Evolutionary conservation across 2,329 filamentous ascomycete genomes (phyloP).

Genomic region (Fusarium concolor): DNA sequence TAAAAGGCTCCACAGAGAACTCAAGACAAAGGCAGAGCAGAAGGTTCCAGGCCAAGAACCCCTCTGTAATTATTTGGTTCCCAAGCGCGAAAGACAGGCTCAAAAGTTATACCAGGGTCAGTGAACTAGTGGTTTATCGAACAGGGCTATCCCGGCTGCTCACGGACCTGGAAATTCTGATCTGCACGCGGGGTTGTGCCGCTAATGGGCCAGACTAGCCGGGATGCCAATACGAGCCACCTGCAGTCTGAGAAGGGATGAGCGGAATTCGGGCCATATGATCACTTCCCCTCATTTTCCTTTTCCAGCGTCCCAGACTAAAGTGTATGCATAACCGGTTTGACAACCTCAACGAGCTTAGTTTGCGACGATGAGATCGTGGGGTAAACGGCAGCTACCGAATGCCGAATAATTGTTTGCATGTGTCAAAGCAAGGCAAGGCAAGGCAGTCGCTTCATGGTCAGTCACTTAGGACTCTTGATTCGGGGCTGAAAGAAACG

Average conservation of each 20-base stretch:
- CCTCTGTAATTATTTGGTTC: background rate
- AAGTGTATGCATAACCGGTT: conserved; percentile 12
- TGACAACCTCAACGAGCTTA: conserved; percentile 11
- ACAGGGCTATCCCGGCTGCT: conserved; percentile 3
- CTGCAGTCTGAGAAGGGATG: conserved; percentile 13
- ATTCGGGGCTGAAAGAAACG: background rate
- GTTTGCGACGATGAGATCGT: conserved; percentile 14
- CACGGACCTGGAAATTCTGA: conserved; percentile 8
- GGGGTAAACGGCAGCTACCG: background rate
- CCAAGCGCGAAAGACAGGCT: conserved; percentile 2
- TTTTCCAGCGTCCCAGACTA: background rate
- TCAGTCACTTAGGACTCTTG: background rate
- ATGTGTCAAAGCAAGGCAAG: conserved; percentile 1
- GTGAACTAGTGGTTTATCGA: background rate
- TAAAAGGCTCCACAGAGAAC: background rate
- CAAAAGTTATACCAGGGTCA: conserved; percentile 26
- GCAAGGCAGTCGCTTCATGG: background rate
- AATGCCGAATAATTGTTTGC: conserved; percentile 3
- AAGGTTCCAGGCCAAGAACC: background rate
- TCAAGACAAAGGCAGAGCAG: background rate
- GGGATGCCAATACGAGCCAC: conserved; percentile 10
- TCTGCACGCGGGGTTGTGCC: conserved; percentile 25
- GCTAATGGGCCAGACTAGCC: background rate
- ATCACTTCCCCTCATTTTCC: conserved; percentile 17
- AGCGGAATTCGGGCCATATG: conserved; percentile 7